Evolutionary conservation across 2,329 filamentous ascomycete genomes (phyloP), one percentile per base, ranked within the genome.

Genomic region (Fusarium mundagurra): DNA sequence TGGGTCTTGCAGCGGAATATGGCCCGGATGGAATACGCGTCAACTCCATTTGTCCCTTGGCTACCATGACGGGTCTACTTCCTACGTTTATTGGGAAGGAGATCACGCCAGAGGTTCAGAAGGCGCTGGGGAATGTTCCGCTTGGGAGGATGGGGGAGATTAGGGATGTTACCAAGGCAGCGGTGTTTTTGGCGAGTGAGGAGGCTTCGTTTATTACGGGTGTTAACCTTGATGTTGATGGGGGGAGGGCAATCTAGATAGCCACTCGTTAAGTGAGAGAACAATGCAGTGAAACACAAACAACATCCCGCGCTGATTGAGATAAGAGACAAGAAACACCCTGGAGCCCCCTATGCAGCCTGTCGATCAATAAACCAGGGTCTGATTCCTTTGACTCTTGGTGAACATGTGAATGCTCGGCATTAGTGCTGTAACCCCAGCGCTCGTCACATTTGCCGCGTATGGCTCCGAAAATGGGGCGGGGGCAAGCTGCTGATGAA

Each of bases 161-260:
- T 8, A 44, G 61, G 16, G 93, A 95, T 80, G 88, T 95, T 41
- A 92, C 91, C 6, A 93, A 93, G 77, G 91, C 92, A 33, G 91
- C 89, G 70, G 86, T 91, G 24, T 95, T 92, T 79, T 81, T 95
- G 51, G 91, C 91, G 5, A 93, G 91, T 67, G 91, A 94, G 34
- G 93, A 94, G 78, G 91, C 90, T 1, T 86, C 85, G 7, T 94
- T 94, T 76, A 89, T 95, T 71, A 94, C 92, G 0, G 93, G 92
- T 1, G 86, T 91, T n/a, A 92, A 92, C 71, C 84, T 94, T 70
- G 89, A 93, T 61, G 79, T 81, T 12, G 79, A 81, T 44, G 78
- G 80, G 9, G 80, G 78, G 2, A 67, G 60, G 6, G 48, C 65
- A 1, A 71, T 66, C 17, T 73, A 57, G 39, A 22, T 38, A 22